These are phyloP conservation scores for Ceratobasidium sp. DNA, from an alignment of 1,284 basidiomycete genomes.

Conservation along the genomic window DNA sequence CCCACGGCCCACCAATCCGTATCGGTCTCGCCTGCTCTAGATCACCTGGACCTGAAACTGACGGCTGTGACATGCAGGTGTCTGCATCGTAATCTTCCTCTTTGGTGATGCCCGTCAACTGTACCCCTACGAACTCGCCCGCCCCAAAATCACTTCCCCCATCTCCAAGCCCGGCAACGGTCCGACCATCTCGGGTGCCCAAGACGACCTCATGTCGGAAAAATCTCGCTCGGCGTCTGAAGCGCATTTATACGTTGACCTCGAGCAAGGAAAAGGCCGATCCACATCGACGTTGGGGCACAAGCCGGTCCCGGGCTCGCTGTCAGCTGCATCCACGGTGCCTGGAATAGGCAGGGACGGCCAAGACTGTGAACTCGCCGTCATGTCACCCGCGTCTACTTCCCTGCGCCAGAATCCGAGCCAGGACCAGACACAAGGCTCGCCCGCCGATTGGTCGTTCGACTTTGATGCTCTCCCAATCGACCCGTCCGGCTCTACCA, in stretches of 20 bases:
- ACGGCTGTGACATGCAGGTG: constrained; percentile 9
- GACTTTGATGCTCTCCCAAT: constrained; percentile 38
- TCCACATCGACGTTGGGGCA: constrained; percentile 28
- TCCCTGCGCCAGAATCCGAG: background rate
- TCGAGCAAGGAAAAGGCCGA: constrained; percentile 10
- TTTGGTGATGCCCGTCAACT: constrained; percentile 82
- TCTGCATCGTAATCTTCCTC: constrained; percentile 72
- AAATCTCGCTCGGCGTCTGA: background rate
- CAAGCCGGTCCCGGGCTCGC: constrained; percentile 10
- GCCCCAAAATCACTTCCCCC: constrained; percentile 56
- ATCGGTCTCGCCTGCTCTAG: background rate
- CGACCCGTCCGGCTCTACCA: background rate
- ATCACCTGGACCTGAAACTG: background rate
- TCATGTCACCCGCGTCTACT: background rate
- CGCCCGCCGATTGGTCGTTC: constrained; percentile 47
- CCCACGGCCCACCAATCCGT: background rate
- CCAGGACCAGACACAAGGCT: background rate
- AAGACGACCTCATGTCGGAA: constrained; percentile 8
- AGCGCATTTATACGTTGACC: constrained; percentile 12
- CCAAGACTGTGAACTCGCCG: background rate
- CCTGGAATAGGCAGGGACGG: background rate
- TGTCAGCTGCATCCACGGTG: background rate
- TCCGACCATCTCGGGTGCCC: background rate
- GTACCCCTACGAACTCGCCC: constrained; percentile 72
- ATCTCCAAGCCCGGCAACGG: constrained; percentile 1